Conservation (phyloP, 2,329 filamentous ascomycete species). For the Fusarium setosum region DNA sequence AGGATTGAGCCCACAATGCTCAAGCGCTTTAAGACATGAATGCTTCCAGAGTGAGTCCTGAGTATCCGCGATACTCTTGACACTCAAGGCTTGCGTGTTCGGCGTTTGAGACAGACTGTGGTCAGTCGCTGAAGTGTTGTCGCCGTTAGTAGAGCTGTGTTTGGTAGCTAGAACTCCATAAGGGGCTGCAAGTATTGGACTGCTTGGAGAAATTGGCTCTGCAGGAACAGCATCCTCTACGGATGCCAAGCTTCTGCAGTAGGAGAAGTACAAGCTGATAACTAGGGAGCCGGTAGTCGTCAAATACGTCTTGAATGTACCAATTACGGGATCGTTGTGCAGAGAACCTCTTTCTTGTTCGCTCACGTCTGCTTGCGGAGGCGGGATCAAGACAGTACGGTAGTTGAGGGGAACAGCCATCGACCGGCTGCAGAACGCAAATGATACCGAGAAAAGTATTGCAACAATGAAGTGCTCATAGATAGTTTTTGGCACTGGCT, state of each 20-base stretch:
- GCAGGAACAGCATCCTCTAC: slow-evolving; percentile 57
- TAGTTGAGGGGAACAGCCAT: slow-evolving; percentile 65
- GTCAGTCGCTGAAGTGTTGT: slow-evolving; percentile 46
- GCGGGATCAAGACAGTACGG: slow-evolving; percentile 61
- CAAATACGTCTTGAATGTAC: slow-evolving; percentile 64
- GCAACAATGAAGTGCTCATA: slow-evolving; percentile 67
- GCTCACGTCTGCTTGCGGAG: slow-evolving; percentile 25
- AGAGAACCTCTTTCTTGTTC: slow-evolving; percentile 29
- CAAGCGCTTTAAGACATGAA: slow-evolving; percentile 62
- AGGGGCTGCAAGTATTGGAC: slow-evolving; percentile 65
- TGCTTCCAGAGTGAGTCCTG: slow-evolving; percentile 60
- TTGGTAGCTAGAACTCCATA: slow-evolving; percentile 57
- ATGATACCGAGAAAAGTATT: slow-evolving; percentile 61
- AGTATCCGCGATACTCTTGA: slow-evolving; percentile 53
- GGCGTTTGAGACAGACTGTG: slow-evolving; percentile 59
- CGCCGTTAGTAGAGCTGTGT: slow-evolving; percentile 32
- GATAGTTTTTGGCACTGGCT: slow-evolving; percentile 52
- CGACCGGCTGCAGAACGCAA: slow-evolving; percentile 60
- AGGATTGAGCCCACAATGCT: slow-evolving; percentile 60
- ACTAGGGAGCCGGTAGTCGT: slow-evolving; percentile 67
- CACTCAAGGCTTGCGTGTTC: slow-evolving; percentile 61
- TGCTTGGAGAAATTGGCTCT: slow-evolving; percentile 53
- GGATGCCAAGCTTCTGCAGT: slow-evolving; percentile 59
- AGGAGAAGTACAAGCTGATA: slow-evolving; percentile 60
- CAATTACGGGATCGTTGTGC: slow-evolving; percentile 51